A percentile compares a stretch with the other conserved stretches of the same genome.
These are phyloP conservation scores for Suillus sp. DNA, from an alignment of 768 basidiomycete species.

Conservation along the genomic window DNA sequence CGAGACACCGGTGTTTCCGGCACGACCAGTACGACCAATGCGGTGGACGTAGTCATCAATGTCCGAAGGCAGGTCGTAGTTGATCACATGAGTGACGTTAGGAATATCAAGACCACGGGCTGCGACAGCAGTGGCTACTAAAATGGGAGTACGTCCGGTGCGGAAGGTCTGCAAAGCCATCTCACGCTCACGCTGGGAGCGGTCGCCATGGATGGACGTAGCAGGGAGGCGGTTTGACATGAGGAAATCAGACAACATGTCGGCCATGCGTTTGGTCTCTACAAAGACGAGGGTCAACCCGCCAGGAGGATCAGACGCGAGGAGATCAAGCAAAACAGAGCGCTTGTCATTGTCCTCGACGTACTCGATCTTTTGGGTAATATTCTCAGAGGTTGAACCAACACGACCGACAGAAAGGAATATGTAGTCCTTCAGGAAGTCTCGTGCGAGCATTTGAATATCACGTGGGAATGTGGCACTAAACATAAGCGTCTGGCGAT, in stretches of 20 bases:
- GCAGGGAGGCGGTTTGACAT: conserved; percentile 80
- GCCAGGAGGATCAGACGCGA: conserved; percentile 67
- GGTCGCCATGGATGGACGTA: conserved; percentile 97
- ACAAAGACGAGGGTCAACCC: conserved; percentile 96
- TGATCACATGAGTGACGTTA: conserved; percentile 98
- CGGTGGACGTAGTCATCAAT: conserved; percentile 99
- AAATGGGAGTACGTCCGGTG: conserved; percentile 89
- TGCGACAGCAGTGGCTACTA: conserved; percentile 98
- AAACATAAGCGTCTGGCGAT: conserved; percentile 99
- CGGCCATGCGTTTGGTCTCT: conserved; percentile 99
- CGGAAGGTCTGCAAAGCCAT: conserved; percentile 94
- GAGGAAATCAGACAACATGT: conserved; percentile 96
- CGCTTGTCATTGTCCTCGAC: conserved; percentile 98
- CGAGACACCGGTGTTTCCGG: conserved; percentile 93
- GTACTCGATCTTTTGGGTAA: conserved; percentile 98
- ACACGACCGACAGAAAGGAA: conserved; percentile 99
- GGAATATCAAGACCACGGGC: conserved; percentile 99
- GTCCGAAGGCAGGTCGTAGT: conserved; percentile 96
- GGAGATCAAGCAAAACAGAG: conserved; percentile 92
- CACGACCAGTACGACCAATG: conserved; percentile 97
- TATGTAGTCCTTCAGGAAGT: conserved; percentile 98
- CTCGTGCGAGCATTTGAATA: conserved; percentile 94
- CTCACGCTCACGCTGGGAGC: conserved; percentile 97
- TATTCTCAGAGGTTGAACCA: conserved; percentile 98
- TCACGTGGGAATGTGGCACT: conserved; percentile 99